Base-by-base conservation (phyloP, 768 basidiomycete genomes). In the Amyloporia xantha region DNA sequence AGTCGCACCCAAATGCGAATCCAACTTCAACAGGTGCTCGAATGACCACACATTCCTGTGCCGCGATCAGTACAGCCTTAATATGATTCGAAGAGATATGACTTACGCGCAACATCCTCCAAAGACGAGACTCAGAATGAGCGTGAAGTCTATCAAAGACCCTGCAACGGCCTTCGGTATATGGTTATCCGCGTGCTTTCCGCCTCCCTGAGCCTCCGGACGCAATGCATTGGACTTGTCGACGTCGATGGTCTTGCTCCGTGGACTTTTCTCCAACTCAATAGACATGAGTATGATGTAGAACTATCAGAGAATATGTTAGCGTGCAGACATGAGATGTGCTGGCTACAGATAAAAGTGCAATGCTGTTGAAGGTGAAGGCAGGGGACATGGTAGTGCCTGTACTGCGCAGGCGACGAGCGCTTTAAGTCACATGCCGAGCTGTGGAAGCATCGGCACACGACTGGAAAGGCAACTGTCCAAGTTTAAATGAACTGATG, bases 31-130 rank as follows among this genome's bases (percentile, higher is more conserved):
- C 17, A 93, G 66, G 43, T 82, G 76, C 62, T 91, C 88, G 58
- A 87, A 84, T 2, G 83, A 73, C 76, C 81, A 82, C 7, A 88
- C 87, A 62, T 91, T 91, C 21, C 84, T 86, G 53, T 21, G 21
- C 42, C 27, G 39, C n/a, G 17, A 37, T 28, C 26, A 3, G 36
- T 38, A 41, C 35, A 41, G 23, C 2, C 15, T 12, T n/a, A n/a
- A n/a, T n/a, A n/a, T n/a, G n/a, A n/a, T n/a, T n/a, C 24, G 7
- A 15, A 25, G 38, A 44, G 25, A 27, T 19, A 27, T 23, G n/a
- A 75, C 81, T 47, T 65, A 85, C 84, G 82, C 72, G 75, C 90
- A 92, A 59, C 90, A 92, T 17, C 90, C 89, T 20, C 89, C 89
- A 55, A 91, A 76, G 4, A 91, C 81, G 55, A 86, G 71, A 1